Evolutionary conservation across 2,329 filamentous ascomycete genomes (phyloP), one percentile per base, ranked within the genome.

Genomic region (Aspergillus niger): DNA sequence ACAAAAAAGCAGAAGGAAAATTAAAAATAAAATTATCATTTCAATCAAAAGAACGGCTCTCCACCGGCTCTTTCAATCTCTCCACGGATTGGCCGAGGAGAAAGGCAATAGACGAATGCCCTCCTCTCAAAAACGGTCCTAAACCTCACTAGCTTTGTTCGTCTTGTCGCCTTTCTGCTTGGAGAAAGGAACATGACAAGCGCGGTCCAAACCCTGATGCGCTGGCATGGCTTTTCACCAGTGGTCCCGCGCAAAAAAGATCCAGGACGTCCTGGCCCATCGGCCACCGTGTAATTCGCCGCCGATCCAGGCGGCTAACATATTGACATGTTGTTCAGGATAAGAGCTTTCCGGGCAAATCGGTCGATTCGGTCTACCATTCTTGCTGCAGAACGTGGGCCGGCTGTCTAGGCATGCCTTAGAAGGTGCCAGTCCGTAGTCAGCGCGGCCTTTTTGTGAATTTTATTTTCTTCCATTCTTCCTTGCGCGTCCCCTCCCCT

Each of bases 141-240:
- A 62, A 59, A 30, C 56, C 53, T 56, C 47, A 51, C 63, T 65
- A 65, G 58, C 59, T 59, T 61, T 60, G 54, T 58, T 57, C 60
- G 55, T 61, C 60, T 64, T 48, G 59, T 57, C 55, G 57, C 62
- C 49, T 54, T 61, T 58, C 60, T 63, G 63, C 59, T 61, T 59
- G 62, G 63, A 60, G 58, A 56, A 28, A 52, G 47, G 50, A 63
- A 58, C 24, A 63, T 38, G 48, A 53, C 62, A 66, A 66, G 64
- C 63, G 64, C 63, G 57, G 67, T 69, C 68, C 59, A 65, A 66
- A 68, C 65, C 61, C 67, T 77, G 91, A 92, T 96, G 92, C 90
- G 91, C 84, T 96, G 92, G 91, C 91, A 89, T 88, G 82, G 83
- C 83, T 89, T 84, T 83, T 87, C 85, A 85, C 91, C 91, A 94